Evolutionary conservation across 2,329 filamentous ascomycete genomes (phyloP), one percentile per base, ranked within the genome.

Genomic region (Fusarium sacchari): DNA sequence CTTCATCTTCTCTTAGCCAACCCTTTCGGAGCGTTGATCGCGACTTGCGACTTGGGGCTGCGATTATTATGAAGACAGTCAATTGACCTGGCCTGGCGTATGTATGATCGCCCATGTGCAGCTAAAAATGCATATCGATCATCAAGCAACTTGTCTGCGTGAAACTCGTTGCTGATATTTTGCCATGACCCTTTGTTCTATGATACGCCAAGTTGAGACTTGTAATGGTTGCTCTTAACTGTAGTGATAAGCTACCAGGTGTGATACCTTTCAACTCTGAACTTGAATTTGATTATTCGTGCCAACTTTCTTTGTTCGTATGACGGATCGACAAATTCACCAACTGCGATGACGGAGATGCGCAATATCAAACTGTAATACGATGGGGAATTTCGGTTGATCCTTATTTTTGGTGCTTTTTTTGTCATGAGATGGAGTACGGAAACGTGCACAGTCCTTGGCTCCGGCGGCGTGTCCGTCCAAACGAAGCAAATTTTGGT

Each of bases 401-500:
- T 74, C 60, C 52, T 62, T 74, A 74, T 74, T 74, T 72, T 73
- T 61, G 67, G 43, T 61, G 62, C 40, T 57, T 36, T 66, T 37
- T 37, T 47, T 26, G 42, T 32, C 40, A 34, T 42, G 30, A 52
- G 24, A 47, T 49, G 49, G 44, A 53, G 39, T 36, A 58, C 60
- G 50, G 65, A 68, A 44, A 69, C 64, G 65, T 37, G 64, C 64
- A 68, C 65, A 47, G 26, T 69, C 59, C 67, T 69, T 70, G 67
- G 64, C 66, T 69, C 67, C 65, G 63, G 46, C 76, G 76, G 76
- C 70, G 42, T 77, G 72, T 39, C 76, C 76, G 76, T 74, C 55
- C 60, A 70, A 72, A 43, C 55, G 60, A 67, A 65, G 62, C 57
- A 75, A 67, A 68, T 64, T 69, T 56, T 52, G 59, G 24, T 67